These are phyloP conservation scores for Yamadazyma ubonensis DNA, from an alignment of 805 yeast species.

Conservation along the genomic window DNA sequence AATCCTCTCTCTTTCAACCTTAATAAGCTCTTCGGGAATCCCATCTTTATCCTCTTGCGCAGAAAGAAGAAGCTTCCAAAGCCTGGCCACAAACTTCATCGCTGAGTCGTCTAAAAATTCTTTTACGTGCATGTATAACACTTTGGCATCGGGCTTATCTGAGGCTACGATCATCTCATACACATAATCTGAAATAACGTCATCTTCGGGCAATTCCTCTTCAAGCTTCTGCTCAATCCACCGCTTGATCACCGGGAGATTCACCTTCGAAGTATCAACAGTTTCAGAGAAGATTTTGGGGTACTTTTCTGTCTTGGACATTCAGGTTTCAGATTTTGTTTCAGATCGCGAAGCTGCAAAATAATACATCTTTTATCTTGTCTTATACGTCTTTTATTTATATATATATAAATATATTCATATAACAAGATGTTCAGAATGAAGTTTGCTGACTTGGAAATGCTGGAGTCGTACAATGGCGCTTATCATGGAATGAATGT, in stretches of 20 bases:
- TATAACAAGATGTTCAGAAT: too few species aligned
- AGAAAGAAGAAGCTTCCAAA: constrained; percentile 45
- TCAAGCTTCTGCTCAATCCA: constrained; percentile 43
- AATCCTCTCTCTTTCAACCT: neutral
- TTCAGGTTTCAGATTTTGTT: neutral
- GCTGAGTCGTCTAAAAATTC: constrained; percentile 48
- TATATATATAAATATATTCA: too few species aligned
- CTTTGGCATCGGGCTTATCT: constrained; percentile 38
- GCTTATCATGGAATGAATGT: neutral
- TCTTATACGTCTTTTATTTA: too few species aligned
- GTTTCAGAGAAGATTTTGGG: constrained; percentile 34
- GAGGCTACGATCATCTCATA: constrained; percentile 40
- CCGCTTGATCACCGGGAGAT: constrained; percentile 33
- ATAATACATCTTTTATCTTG: constrained; percentile 1
- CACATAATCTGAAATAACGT: constrained; percentile 46
- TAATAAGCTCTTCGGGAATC: constrained; percentile 29
- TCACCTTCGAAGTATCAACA: constrained; percentile 41
- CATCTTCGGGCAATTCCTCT: constrained; percentile 49
- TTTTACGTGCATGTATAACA: constrained; percentile 41
- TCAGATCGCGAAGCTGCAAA: constrained; percentile 5
- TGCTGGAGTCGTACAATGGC: neutral
- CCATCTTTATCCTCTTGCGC: constrained; percentile 49
- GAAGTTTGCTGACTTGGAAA: neutral
- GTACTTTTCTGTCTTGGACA: constrained; percentile 12
- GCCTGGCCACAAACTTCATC: constrained; percentile 34